Base-by-base conservation (phyloP, 768 basidiomycete species). In the Termitomyces sp. region DNA sequence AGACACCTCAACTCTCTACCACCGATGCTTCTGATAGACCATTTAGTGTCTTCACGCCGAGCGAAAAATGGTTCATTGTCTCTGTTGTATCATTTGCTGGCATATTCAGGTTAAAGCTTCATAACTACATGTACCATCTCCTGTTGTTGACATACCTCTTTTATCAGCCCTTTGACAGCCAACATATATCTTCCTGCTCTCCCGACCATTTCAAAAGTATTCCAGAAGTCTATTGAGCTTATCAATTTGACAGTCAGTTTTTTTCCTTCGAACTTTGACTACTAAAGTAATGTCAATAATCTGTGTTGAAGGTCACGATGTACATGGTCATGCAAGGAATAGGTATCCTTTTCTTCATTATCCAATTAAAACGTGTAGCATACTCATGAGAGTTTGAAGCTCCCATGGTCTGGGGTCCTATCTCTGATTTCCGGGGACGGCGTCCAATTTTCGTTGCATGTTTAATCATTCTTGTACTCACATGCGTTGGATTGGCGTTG, bases 171-270 rank as follows among this genome's bases (percentile, higher is more conserved):
- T 55, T 32, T 34, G 11, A 87, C 88, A 1, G 77, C 87, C 3
- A 90, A 84, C 54, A 86, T 91, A 54, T 92, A 90, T 65, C 81
- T 90, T 45, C 89, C 90, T 6, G 88, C 84, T 12, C 85, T 94
- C 40, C 91, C 90, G 1, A 74, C 79, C 0, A 70, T 93, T 22
- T 76, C 84, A 0, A 58, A 57, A 19, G 85, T 72, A 3, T 90
- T 94, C 63, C 65, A 84, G 61, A 81, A 82, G 54, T 81, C 84
- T 0, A 77, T 77, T 9, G 87, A 90, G 61, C 73, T 84, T 10
- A 90, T 93, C 40, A 92, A 91, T 65, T 66, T 93, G 41, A 89
- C 90, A 8, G 85, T 92, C 54, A 38, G 47, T 45, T 9, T 56
- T 77, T n/a, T 74, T 21, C 9, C 12, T 54, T 30, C 76, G 51